Conservation (phyloP, 2,329 filamentous ascomycete genomes). For the Albifimbria verrucaria region DNA sequence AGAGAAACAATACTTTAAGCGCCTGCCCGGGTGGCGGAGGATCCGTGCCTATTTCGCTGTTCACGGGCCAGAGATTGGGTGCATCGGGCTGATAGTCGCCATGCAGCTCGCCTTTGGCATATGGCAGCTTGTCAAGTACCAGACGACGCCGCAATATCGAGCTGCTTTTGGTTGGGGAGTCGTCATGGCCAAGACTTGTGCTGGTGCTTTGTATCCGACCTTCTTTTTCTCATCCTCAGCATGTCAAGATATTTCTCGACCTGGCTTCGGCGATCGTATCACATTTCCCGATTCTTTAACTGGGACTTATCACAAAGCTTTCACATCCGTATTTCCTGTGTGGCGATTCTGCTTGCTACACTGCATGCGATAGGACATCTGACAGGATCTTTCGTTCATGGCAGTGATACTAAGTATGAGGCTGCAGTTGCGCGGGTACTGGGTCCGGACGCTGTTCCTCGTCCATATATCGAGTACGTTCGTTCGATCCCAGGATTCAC, state of each 20-base stretch:
- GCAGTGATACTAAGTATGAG: constrained; percentile 41
- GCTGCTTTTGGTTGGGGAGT: constrained; percentile 54
- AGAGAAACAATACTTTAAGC: constrained; percentile 42
- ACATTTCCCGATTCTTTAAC: constrained; percentile 52
- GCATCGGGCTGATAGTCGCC: constrained; percentile 42
- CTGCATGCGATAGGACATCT: constrained; percentile 54
- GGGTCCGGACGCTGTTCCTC: constrained; percentile 39
- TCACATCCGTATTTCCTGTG: constrained; percentile 51
- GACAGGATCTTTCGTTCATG: constrained; percentile 48
- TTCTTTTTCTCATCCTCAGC: constrained; percentile 57
- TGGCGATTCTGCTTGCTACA: constrained; percentile 46
- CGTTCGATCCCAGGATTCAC: constrained; percentile 46
- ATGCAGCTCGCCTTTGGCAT: constrained; percentile 49
- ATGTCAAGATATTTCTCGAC: constrained; percentile 57
- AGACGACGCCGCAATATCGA: constrained; percentile 38
- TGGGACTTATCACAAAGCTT: constrained; percentile 55
- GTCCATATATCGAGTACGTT: constrained; percentile 44
- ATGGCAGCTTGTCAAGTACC: constrained; percentile 55
- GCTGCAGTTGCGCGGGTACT: constrained; percentile 40
- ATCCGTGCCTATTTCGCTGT: constrained; percentile 53
- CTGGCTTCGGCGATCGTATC: constrained; percentile 46
- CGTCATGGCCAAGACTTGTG: constrained; percentile 51
- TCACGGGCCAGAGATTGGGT: constrained; percentile 48
- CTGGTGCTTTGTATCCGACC: constrained; percentile 53
- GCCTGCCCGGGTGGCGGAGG: constrained; percentile 41